Evolutionary conservation across 106 monocot species (phyloP), one percentile per base, ranked within the genome.

Genomic region (Dioscorea zingiberensis): DNA sequence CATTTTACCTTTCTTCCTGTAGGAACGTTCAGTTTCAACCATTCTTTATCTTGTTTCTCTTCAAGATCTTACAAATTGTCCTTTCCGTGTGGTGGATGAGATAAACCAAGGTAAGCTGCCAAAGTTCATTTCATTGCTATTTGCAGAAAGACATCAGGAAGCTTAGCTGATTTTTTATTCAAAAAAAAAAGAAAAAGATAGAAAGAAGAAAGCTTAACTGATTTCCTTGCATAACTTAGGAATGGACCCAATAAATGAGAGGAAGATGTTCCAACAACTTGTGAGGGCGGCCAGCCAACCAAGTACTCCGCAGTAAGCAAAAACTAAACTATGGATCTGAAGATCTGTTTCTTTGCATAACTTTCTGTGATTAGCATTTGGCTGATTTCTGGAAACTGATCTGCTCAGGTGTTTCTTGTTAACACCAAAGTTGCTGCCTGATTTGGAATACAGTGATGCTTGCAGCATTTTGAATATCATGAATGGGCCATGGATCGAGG

Each of bases 241-340:
- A 29, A 98, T 98, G 97, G 97, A 98, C 65, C 97, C 89, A 3
- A 82, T 98, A 69, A 98, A 98, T 55, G 97, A 98, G 73, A 81
- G 97, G 59, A 98, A 98, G 63, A 98, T 98, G 97, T 98, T 98
- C 71, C 97, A 98, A 65, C 97, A 98, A 64, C 97, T 98, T 60
- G 97, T 98, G 29, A 81, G 92, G 70, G 97, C 97, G 45, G 88
- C 97, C 13, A 98, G 92, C 54, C 92, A 89, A 68, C 68, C 72
- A 48, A 92, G 80, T 58, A 98, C 97, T 22, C 97, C 97, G 26
- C 97, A 98, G 95, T 97, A 80, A 84, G 80, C 7, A 29, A 21
- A 17, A 17, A 38, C 4, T 38, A 10, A 38, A 38, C 38, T 38
- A 38, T 38, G 38, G 38, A 10, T 38, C 10, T 6, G 38, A 38